Conservation (phyloP, 805 yeast genomes). For the Candida bentonensis region DNA sequence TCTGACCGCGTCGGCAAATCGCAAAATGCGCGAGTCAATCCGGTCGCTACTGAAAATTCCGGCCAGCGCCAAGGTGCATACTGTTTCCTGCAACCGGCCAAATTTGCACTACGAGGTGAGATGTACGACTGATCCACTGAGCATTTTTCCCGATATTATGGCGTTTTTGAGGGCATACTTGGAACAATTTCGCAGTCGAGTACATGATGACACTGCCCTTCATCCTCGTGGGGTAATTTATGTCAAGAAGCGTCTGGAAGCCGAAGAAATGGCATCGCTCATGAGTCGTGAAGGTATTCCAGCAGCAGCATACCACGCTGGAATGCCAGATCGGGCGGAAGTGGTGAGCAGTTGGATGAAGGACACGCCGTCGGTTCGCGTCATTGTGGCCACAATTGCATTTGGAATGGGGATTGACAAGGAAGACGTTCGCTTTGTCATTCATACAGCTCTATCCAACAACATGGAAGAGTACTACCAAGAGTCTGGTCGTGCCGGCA, state of each 20-base stretch:
- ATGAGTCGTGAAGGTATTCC: conserved; percentile 45
- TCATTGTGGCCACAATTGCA: conserved; percentile 94
- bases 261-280: conserved; percentile 65
- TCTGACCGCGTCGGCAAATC: conserved; percentile 91
- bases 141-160: conserved; percentile 40
- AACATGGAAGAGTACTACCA: conserved; percentile 94
- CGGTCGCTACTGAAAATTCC: conserved; percentile 74
- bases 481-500: conserved; percentile 96
- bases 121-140: conserved; percentile 33
- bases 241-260: conserved; percentile 79
- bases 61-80: conserved; percentile 44
- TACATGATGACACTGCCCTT: conserved; percentile 9
- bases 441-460: conserved; percentile 78
- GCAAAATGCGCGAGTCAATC: conserved; percentile 27
- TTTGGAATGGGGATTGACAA: conserved; percentile 99
- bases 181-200: conserved; percentile 2
- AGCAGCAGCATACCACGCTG: conserved; percentile 81
- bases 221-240: conserved; percentile 62
- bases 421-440: conserved; percentile 84
- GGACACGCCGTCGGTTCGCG: conserved; percentile 36
- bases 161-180: conserved; percentile 29
- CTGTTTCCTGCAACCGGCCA: conserved; percentile 85
- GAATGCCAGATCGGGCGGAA: conserved; percentile 61
- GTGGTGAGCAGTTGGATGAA: conserved; percentile 80
- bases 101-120: conserved; percentile 70